Base-by-base conservation (phyloP, 2,329 filamentous ascomycete species). In the Neophaeococcomyces mojaviensis region DNA sequence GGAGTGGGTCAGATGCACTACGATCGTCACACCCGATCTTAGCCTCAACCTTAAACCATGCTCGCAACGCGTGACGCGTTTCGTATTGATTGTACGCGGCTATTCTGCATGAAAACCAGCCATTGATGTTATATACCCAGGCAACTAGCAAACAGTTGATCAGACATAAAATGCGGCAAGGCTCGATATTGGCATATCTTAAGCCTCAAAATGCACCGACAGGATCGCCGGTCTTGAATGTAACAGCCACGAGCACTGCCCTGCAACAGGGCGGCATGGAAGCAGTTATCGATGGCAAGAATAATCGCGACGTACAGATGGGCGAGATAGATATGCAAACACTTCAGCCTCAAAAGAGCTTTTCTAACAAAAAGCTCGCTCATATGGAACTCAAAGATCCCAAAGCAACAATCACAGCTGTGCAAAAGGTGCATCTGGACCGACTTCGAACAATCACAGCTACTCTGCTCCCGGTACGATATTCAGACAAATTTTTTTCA, bases 401-500 rank as follows among this genome's bases (percentile, higher is more conserved):
- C 34, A 73, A 78, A 52, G 70, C 80, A 49, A 68, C 72, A 19
- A 63, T 82, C 38, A 67, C 72, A 2, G 64, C 71, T 2, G 67
- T 80, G 41, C 71, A 68, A n/a, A 67, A 69, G 30, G 67, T 68
- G 19, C 72, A 78, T 56, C 66, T 82, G 31, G 69, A 72, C 16
- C 70, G 72, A 6, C 70, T 81, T 59, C 75, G 73, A 55, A 73
- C 74, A 15, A 72, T 82, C 24, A 80, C 75, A 41, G 66, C 70
- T 44, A 64, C 80, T 3, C 69, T 80, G 2, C 68, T 83, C 1
- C 79, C 79, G 5, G 76, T 82, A 47, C 70, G 75, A 44, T 83
- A 83, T 57, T 72, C 76, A 2, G 70, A 74, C 38, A 70, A 68
- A 15, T 82, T 82, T 68, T 83, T 78, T 65, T 72, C 70, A 16